These are phyloP conservation scores for Neurospora sp. DNA, from an alignment of 495 filamentous ascomycete genomes.

Conservation along the genomic window DNA sequence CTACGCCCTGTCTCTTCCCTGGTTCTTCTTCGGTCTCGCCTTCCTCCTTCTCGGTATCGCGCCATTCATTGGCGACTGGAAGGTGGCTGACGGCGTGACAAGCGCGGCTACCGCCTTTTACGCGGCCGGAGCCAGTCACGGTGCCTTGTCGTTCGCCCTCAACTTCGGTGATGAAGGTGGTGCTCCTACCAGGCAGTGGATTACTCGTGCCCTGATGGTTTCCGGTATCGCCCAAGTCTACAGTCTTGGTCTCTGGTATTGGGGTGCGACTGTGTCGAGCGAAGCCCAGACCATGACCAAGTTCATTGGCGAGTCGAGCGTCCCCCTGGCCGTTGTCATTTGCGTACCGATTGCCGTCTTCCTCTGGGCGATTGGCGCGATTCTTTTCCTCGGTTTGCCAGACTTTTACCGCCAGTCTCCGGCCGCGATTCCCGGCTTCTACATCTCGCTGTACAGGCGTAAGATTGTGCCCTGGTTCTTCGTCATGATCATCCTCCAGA, in stretches of 20 bases:
- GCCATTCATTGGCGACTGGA: constrained; percentile 36
- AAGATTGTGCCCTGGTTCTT: constrained; percentile 55
- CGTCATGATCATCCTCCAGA: constrained; percentile 53
- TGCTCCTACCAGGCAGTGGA: constrained; percentile 52
- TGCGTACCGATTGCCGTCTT: constrained; percentile 40
- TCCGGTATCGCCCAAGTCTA: constrained; percentile 58
- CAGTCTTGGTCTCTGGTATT: constrained; percentile 55
- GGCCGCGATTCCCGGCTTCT: constrained; percentile 55
- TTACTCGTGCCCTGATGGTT: constrained; percentile 52
- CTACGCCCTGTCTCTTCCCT: constrained; percentile 47
- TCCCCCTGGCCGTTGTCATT: constrained; percentile 36
- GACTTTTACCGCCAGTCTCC: constrained; percentile 59
- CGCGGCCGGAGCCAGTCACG: constrained; percentile 47
- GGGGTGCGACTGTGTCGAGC: constrained; percentile 41
- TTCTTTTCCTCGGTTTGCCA: constrained; percentile 48
- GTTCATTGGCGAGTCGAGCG: constrained; percentile 16
- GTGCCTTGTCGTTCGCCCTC: constrained; percentile 53
- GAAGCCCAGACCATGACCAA: constrained; percentile 14
- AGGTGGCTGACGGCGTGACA: constrained; percentile 39
- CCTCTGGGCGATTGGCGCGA: constrained; percentile 41
- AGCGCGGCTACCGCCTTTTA: constrained; percentile 53
- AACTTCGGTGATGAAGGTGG: constrained; percentile 59
- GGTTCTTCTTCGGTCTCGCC: constrained; percentile 51
- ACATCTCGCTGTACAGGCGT: constrained; percentile 44
- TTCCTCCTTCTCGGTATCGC: constrained; percentile 57